Evolutionary conservation across 768 basidiomycete species (phyloP).

Genomic region (Tricholoma matsutake): DNA sequence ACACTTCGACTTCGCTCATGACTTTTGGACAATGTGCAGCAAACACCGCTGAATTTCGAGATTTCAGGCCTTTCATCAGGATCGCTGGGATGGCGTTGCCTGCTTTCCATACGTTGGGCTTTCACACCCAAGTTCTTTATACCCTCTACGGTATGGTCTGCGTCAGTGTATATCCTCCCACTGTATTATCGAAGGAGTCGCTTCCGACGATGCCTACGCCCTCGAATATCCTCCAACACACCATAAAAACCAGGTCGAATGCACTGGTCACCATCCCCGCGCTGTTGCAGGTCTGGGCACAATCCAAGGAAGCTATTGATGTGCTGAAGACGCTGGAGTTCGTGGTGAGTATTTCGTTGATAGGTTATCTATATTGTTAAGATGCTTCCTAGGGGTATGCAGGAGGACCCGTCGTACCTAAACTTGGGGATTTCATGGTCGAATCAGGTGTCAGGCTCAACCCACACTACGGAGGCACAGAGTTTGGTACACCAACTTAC

Average conservation of each 20-base stretch:
- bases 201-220: slow-evolving; percentile 37
- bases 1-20: background rate
- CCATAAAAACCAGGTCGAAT: slow-evolving; percentile 25
- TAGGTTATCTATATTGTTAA: background rate
- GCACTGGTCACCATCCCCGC: slow-evolving; percentile 34
- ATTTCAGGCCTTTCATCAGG: slow-evolving; percentile 15
- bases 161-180: slow-evolving; percentile 31
- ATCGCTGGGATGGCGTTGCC: slow-evolving; percentile 32
- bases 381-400: slow-evolving; percentile 8
- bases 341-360: slow-evolving; percentile 3
- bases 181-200: slow-evolving; percentile 13
- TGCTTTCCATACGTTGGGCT: slow-evolving; percentile 37
- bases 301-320: slow-evolving; percentile 21
- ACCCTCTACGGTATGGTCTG: slow-evolving; percentile 25
- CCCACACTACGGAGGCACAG: slow-evolving; percentile 14
- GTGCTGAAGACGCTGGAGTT: slow-evolving; percentile 9
- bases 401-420: slow-evolving; percentile 11
- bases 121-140: slow-evolving; percentile 26
- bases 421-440: slow-evolving; percentile 9
- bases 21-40: slow-evolving; percentile 2
- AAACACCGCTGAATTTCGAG: slow-evolving; percentile 12
- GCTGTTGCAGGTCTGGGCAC: slow-evolving; percentile 36
- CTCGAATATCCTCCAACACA: slow-evolving; percentile 36
- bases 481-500: slow-evolving; percentile 13
- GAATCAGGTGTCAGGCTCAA: slow-evolving; percentile 9